phyloP scores from a whole-genome alignment of 495 filamentous ascomycete species.

The Penicillium subrubescens region DNA sequence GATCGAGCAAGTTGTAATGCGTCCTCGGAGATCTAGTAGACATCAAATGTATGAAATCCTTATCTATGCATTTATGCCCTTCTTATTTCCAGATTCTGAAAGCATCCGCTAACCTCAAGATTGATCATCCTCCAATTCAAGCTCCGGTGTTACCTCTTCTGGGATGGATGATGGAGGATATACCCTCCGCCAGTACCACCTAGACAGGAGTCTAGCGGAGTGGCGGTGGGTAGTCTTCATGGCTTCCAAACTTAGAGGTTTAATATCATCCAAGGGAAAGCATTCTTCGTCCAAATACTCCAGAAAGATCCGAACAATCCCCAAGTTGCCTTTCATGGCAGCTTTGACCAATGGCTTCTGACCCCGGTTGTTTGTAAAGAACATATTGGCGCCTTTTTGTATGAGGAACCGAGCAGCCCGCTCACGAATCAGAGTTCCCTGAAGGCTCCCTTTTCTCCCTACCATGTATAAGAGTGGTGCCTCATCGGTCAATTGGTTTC shows the following conservation, averaged over 20 bases:
- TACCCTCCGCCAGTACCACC: not conserved
- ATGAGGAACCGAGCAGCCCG: not conserved
- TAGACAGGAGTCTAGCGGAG: not conserved
- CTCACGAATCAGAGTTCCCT: not conserved
- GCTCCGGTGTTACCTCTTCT: not conserved
- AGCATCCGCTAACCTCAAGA: not conserved
- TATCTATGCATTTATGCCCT: too few species aligned
- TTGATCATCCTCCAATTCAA: not conserved
- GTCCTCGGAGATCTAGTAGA: too few species aligned
- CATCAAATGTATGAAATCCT: too few species aligned
- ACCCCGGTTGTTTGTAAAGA: not conserved
- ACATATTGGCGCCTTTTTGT: not conserved
- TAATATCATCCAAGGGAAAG: not conserved
- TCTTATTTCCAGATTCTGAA: too few species aligned
- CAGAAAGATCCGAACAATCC: not conserved
- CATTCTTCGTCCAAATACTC: not conserved
- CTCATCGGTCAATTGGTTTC: not conserved
- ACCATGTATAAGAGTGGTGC: not conserved
- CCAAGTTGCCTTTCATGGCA: not conserved
- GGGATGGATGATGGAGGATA: not conserved
- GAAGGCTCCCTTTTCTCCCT: not conserved
- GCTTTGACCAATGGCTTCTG: not conserved
- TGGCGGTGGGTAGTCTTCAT: not conserved
- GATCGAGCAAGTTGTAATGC: too few species aligned
- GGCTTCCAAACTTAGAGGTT: not conserved